Percentiles rank a stretch among this genome's conserved stretches.
phyloP scores from a whole-genome alignment of 768 basidiomycete species.

The Mycena sanguinolenta region DNA sequence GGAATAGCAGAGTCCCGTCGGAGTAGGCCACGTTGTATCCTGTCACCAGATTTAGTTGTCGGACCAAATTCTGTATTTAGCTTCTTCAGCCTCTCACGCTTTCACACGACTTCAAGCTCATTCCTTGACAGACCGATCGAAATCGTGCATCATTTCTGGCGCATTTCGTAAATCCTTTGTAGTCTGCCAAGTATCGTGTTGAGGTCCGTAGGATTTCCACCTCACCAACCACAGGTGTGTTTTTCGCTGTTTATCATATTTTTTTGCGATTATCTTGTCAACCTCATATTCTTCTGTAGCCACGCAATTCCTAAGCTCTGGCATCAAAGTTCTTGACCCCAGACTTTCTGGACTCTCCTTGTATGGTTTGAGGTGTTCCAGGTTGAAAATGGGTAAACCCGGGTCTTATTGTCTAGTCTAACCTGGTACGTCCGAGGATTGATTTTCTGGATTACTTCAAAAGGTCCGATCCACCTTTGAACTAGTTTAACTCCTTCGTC shows the following conservation, averaged over 20 bases:
- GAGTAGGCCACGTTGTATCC: not conserved
- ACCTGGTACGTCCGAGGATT: not conserved
- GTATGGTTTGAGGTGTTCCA: too few species aligned
- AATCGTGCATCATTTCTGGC: slow-evolving; percentile 1
- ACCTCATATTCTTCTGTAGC: not conserved
- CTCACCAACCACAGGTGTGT: not conserved
- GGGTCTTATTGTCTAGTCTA: too few species aligned
- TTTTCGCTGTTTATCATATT: not conserved
- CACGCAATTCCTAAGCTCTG: not conserved
- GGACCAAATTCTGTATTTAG: not conserved
- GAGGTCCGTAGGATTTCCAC: not conserved
- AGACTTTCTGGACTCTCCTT: too few species aligned
- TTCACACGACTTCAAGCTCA: too few species aligned
- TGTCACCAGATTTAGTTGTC: not conserved
- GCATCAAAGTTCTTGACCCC: not conserved
- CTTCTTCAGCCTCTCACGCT: too few species aligned
- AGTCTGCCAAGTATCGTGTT: not conserved
- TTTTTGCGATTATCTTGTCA: not conserved
- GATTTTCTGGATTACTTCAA: not conserved
- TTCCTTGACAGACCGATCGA: not conserved
- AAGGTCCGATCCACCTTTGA: not conserved
- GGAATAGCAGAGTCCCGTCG: too few species aligned
- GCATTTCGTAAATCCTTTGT: not conserved
- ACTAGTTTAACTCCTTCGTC: not conserved
- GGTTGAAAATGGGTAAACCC: too few species aligned